Conservation (phyloP, 2,329 filamentous ascomycete genomes). For the Bipolaris zeicola region DNA sequence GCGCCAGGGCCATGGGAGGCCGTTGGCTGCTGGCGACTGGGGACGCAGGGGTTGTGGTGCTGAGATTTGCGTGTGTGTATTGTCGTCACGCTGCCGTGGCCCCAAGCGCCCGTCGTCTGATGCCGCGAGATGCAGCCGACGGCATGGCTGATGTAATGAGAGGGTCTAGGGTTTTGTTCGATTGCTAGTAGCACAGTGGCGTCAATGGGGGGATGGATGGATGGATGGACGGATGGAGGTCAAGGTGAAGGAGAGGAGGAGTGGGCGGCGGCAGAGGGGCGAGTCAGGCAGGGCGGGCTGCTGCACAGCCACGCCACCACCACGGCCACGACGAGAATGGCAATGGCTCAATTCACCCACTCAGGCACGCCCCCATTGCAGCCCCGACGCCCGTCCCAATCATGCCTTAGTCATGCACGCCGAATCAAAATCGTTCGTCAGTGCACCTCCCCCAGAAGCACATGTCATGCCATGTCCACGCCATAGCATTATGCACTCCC, state of each 20-base stretch:
- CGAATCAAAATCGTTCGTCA: neutral
- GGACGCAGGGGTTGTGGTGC: neutral
- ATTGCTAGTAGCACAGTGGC: too few relatives aligned
- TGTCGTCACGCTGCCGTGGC: neutral
- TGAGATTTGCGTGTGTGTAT: neutral
- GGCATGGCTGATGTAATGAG: neutral
- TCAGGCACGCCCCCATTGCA: conserved; percentile 18
- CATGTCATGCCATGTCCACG: neutral
- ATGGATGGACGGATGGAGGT: neutral
- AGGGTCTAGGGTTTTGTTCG: neutral
- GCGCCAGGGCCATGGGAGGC: neutral
- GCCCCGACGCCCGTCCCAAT: conserved; percentile 8
- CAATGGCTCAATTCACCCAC: conserved; percentile 10
- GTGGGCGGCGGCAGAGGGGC: neutral
- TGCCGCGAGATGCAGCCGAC: neutral
- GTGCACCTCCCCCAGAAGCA: neutral
- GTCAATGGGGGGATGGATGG: too few relatives aligned
- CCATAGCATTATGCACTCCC: too few relatives aligned
- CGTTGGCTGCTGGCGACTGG: neutral
- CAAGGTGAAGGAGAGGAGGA: neutral
- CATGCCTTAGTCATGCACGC: neutral
- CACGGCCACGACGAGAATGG: neutral
- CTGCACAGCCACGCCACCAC: conserved; percentile 10
- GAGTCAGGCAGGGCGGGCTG: neutral
- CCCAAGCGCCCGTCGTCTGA: conserved; percentile 3